Evolutionary conservation across 2,329 filamentous ascomycete genomes (phyloP).

Genomic region (Metarhizium robertsii): DNA sequence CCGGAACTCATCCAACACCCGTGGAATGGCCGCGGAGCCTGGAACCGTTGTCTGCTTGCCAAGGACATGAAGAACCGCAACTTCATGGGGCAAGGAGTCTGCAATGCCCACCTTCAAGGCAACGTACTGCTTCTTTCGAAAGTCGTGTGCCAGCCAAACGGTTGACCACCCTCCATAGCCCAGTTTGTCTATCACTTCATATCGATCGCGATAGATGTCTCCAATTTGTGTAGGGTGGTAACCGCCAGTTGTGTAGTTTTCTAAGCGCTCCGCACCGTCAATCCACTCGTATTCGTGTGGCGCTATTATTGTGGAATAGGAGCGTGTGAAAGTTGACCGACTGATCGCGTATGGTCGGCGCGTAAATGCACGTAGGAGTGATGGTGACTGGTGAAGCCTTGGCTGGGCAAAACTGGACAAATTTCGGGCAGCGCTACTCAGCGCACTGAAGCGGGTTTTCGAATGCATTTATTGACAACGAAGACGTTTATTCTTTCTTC

Average conservation of each 20-base stretch:
- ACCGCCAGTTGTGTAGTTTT: background rate
- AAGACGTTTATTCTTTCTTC: no score
- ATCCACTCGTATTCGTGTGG: background rate
- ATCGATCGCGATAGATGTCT: slow-evolving; percentile 1
- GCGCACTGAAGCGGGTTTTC: no score
- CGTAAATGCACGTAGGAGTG: no score
- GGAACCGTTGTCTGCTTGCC: background rate
- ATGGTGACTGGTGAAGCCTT: no score
- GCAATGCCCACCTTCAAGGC: slow-evolving; percentile 5
- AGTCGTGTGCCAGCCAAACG: slow-evolving; percentile 9
- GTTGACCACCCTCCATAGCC: slow-evolving; percentile 8
- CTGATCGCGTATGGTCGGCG: no score
- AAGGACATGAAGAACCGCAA: background rate
- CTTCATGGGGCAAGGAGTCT: slow-evolving; percentile 1
- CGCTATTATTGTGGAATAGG: no score
- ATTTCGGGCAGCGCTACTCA: no score
- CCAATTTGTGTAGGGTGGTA: background rate
- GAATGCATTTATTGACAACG: no score
- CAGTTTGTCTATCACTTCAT: slow-evolving; percentile 8
- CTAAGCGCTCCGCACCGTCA: background rate
- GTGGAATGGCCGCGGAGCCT: slow-evolving; percentile 5
- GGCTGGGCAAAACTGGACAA: no score
- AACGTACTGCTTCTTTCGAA: background rate
- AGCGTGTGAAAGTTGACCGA: no score
- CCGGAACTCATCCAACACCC: slow-evolving; percentile 15